Conservation (phyloP, 805 yeast species). For the Wickerhamiella slavikovae region DNA sequence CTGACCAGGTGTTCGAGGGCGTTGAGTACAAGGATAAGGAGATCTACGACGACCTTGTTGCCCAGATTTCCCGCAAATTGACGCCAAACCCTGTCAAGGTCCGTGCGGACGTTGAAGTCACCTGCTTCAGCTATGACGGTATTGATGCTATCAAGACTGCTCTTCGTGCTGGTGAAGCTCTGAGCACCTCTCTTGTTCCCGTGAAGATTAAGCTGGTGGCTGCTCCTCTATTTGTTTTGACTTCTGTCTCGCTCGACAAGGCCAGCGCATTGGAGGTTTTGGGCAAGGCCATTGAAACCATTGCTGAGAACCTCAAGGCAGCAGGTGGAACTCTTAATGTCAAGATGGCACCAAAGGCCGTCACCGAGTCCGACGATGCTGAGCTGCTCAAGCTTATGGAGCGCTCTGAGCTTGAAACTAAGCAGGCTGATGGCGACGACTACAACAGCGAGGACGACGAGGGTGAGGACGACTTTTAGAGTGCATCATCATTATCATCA, state of each 20-base stretch:
- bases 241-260: slow-evolving; percentile 85
- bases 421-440: slow-evolving; percentile 66
- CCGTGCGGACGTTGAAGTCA: slow-evolving; percentile 96
- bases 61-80: slow-evolving; percentile 76
- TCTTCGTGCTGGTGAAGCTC: slow-evolving; percentile 63
- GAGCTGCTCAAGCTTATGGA: slow-evolving; percentile 91
- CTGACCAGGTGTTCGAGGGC: slow-evolving; percentile 62
- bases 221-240: slow-evolving; percentile 86
- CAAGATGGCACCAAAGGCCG: slow-evolving; percentile 98
- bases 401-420: slow-evolving; percentile 74
- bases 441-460: slow-evolving; percentile 26
- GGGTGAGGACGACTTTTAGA: slow-evolving; percentile 4
- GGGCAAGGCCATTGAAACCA: slow-evolving; percentile 58
- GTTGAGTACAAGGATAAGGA: slow-evolving; percentile 45
- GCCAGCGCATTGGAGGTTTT: slow-evolving; percentile 66
- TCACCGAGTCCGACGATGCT: slow-evolving; percentile 95
- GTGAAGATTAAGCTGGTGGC: slow-evolving; percentile 91
- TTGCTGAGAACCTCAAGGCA: slow-evolving; percentile 44
- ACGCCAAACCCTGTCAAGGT: slow-evolving; percentile 97
- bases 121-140: slow-evolving; percentile 94
- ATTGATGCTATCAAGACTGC: slow-evolving; percentile 91
- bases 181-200: slow-evolving; percentile 67
- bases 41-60: slow-evolving; percentile 63
- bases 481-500: neutral
- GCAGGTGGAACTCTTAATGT: slow-evolving; percentile 77